A percentile compares a stretch with the other conserved stretches of the same genome.
Evolutionary conservation across 768 basidiomycete genomes (phyloP).

Genomic region (Suillus paluster): DNA sequence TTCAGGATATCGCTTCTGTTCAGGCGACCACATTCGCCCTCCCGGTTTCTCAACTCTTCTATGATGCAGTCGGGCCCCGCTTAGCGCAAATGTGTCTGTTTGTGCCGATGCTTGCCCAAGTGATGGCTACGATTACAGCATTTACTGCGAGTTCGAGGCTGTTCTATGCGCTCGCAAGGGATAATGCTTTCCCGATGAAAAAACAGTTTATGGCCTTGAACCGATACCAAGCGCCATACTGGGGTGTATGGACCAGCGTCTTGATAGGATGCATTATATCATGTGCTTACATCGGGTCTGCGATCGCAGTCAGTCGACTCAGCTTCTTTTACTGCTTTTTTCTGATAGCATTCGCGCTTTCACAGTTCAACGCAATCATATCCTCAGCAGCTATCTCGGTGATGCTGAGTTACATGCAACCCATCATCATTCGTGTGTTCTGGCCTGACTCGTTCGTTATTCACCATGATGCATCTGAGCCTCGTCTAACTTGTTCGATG

Average conservation of each 20-base stretch:
- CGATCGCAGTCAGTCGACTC: constrained; percentile 48
- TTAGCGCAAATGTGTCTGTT: constrained; percentile 55
- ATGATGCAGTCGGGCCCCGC: constrained; percentile 52
- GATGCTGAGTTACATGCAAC: constrained; percentile 60
- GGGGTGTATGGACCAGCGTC: constrained; percentile 59
- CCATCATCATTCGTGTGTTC: constrained; percentile 59
- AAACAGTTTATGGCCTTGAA: constrained; percentile 53
- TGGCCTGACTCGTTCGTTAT: constrained; percentile 53
- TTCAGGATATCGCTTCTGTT: constrained; percentile 54
- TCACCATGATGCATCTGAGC: constrained; percentile 4
- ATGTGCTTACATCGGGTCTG: constrained; percentile 61
- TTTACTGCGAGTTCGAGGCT: constrained; percentile 61
- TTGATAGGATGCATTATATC: constrained; percentile 58
- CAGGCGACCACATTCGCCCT: constrained; percentile 55
- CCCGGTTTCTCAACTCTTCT: constrained; percentile 63
- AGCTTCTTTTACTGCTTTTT: background rate
- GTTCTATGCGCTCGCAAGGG: constrained; percentile 59
- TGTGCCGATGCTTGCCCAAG: constrained; percentile 53
- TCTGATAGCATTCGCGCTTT: background rate
- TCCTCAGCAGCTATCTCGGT: constrained; percentile 60
- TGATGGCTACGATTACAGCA: constrained; percentile 58
- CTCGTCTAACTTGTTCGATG: background rate
- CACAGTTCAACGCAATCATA: constrained; percentile 57
- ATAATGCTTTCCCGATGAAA: constrained; percentile 54
- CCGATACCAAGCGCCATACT: constrained; percentile 55